Conservation (phyloP, 2,329 filamentous ascomycete species). For the Aspergillus sp. region DNA sequence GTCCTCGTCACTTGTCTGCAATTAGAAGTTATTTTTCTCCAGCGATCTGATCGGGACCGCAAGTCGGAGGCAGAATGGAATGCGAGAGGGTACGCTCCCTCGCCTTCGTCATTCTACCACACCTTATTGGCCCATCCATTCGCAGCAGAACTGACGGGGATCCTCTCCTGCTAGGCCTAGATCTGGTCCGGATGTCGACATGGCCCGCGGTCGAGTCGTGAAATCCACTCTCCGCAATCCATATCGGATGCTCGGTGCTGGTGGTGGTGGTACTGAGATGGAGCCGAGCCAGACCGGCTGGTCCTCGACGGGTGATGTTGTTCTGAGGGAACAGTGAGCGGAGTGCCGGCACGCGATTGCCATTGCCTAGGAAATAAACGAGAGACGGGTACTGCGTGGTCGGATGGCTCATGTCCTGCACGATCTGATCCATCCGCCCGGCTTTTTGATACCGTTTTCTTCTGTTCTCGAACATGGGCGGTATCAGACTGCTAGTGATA, state of each 20-base stretch:
- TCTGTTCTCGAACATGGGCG: too few relatives aligned
- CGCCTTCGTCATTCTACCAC: too few relatives aligned
- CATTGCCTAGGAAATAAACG: constrained; percentile 16
- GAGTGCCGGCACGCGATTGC: constrained; percentile 14
- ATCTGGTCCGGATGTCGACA: background rate
- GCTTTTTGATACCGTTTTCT: background rate
- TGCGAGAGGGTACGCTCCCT: too few relatives aligned
- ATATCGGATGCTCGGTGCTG: constrained; percentile 8
- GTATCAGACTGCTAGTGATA: too few relatives aligned
- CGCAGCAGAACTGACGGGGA: too few relatives aligned
- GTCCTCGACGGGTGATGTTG: background rate
- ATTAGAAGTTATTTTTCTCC: too few relatives aligned
- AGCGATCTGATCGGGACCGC: too few relatives aligned
- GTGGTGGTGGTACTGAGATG: constrained; percentile 15
- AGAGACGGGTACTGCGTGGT: constrained; percentile 15
- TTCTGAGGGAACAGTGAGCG: constrained; percentile 16
- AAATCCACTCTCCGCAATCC: constrained; percentile 15
- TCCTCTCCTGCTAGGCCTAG: too few relatives aligned
- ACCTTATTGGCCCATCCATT: too few relatives aligned
- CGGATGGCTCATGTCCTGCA: constrained; percentile 13
- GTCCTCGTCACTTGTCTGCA: too few relatives aligned
- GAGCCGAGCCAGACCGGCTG: constrained; percentile 10
- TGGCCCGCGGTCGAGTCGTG: background rate
- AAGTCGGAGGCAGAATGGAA: too few relatives aligned
- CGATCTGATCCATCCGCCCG: constrained; percentile 10